Evolutionary conservation across 495 filamentous ascomycete genomes (phyloP).

Genomic region (Lasiosphaeria hispida): DNA sequence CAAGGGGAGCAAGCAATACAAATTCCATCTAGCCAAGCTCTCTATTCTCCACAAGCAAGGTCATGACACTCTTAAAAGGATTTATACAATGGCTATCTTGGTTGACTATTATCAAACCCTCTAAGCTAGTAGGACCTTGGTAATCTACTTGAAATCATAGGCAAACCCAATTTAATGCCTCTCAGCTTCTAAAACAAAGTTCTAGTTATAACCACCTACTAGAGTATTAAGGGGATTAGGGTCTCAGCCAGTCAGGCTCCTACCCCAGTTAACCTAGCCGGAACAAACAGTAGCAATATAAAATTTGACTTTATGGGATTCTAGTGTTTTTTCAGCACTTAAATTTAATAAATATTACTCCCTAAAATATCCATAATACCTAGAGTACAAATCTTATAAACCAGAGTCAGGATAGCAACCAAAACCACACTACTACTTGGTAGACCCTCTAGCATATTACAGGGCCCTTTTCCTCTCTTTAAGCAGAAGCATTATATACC

Average conservation of each 20-base stretch:
- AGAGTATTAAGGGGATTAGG: neutral
- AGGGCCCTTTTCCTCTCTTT: conserved; percentile 2
- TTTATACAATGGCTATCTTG: too few species aligned
- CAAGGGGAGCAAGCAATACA: too few species aligned
- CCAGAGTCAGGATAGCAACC: conserved; percentile 7
- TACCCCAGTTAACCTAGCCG: neutral
- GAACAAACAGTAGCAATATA: neutral
- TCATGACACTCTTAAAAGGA: too few species aligned
- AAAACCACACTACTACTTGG: conserved; percentile 5
- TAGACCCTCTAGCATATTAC: neutral
- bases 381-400: neutral
- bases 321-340: neutral
- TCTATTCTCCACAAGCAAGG: too few species aligned
- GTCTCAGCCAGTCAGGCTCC: conserved; percentile 2
- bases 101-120: too few species aligned
- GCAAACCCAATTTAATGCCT: too few species aligned
- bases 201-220: neutral
- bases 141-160: too few species aligned
- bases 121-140: too few species aligned
- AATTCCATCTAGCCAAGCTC: too few species aligned
- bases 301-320: too few species aligned
- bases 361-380: neutral
- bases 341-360: neutral
- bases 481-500: conserved; percentile 9
- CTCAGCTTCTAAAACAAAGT: neutral